Base-by-base conservation (phyloP, 345 rosid genomes). In the Lepidium didymum region DNA sequence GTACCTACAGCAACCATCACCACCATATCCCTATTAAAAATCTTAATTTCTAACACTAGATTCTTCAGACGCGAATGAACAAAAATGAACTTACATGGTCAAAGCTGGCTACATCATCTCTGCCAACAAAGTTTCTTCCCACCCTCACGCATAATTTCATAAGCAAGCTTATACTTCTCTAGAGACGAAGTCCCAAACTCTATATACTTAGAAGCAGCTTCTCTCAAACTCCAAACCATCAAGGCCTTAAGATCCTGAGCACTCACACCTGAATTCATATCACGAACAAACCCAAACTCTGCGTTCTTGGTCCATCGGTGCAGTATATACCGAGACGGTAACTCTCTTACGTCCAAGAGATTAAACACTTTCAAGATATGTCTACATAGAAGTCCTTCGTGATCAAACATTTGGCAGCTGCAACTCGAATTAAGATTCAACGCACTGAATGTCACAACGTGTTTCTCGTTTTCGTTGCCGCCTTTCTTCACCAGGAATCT, bases 371-470 rank as follows among this genome's bases (percentile, higher is more conserved):
- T 88, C 69, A 90, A 74, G 64, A 83, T 75, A 64, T 92, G 98
- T 45, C 96, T 80, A 74, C 98, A 90, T 15, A 92, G 78, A 34
- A 90, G 68, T 13, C 98, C 98, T 76, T 85, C 90, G 57, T 82
- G 86, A 78, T 92, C 98, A 73, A 92, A 92, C 98, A 90, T 88
- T 63, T 82, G 93, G 69, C 98, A 92, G 75, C 96, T 81, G 52
- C 98, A 92, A 66, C 84, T 82, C 40, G 82, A 87, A 73, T 77
- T 81, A 21, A 84, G 80, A 77, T 83, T 81, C 52, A 88, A 77
- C 9, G 87, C 80, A 61, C 86, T 73, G 52, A 90, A 81, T 43
- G 96, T 86, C 65, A 92, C 96, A 1, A 64, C 79, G 16, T 83
- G 83, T 52, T 84, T 88, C 62, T 92, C 97, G 43, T 31, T 71